Conservation (phyloP, 208 protist genomes). For the Sergeia podlipaevii region DNA sequence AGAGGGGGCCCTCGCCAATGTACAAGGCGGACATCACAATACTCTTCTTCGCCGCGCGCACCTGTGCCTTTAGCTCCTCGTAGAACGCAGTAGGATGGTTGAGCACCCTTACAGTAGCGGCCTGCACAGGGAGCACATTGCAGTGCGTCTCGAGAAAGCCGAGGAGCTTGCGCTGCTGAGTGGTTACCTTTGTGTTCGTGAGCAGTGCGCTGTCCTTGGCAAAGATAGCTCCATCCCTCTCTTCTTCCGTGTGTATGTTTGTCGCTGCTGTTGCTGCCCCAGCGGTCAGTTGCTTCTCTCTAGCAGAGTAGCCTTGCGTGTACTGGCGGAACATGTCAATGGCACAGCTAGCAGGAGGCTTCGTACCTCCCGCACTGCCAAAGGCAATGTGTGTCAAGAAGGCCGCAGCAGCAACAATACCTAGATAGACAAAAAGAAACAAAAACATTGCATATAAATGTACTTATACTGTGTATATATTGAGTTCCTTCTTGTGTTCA, state of each 20-base stretch:
- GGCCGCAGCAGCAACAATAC: constrained; percentile 28
- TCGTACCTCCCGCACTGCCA: constrained; percentile 14
- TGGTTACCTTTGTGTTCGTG: not conserved
- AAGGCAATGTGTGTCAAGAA: constrained; percentile 30
- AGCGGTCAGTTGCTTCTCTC: constrained; percentile 1
- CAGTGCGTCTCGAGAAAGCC: constrained; percentile 54
- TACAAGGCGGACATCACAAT: constrained; percentile 86
- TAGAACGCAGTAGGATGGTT: constrained; percentile 60
- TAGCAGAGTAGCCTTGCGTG: too few relatives aligned
- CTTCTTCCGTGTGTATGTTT: not conserved
- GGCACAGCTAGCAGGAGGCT: constrained; percentile 10
- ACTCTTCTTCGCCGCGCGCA: constrained; percentile 33
- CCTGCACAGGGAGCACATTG: constrained; percentile 60
- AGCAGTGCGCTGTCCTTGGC: constrained; percentile 2
- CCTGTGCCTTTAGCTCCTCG: constrained; percentile 39
- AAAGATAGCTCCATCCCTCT: not conserved
- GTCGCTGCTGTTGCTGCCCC: not conserved
- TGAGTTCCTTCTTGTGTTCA: too few relatives aligned
- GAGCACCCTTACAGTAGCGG: constrained; percentile 41
- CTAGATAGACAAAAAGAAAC: constrained; percentile 31
- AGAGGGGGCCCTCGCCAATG: constrained; percentile 73
- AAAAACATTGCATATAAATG: constrained; percentile 2
- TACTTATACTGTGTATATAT: too few relatives aligned
- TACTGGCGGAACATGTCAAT: constrained; percentile 20
- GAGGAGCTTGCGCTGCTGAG: constrained; percentile 41